Conservation (phyloP, 2,329 filamentous ascomycete genomes). For the Colletotrichum acutatum region DNA sequence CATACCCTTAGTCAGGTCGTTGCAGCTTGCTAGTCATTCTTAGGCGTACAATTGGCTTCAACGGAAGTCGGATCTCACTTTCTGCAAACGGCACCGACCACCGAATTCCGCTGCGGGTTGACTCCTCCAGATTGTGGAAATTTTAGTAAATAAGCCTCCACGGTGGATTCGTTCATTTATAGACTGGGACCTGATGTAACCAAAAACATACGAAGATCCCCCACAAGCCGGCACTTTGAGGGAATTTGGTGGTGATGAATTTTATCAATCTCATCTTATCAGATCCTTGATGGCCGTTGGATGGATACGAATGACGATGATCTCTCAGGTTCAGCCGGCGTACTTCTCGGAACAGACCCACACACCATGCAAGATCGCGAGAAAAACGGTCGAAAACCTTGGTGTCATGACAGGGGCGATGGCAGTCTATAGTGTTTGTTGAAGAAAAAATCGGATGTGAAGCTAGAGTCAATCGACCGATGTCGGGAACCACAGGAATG, state of each 20-base stretch:
- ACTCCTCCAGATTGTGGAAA: not conserved
- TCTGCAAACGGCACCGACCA: not conserved
- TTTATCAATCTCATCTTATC: constrained; percentile 32
- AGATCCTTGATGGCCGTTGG: not conserved
- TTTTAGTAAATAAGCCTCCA: not conserved
- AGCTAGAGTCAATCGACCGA: not conserved
- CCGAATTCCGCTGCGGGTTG: not conserved
- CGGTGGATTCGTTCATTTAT: constrained; percentile 7
- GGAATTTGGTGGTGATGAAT: not conserved
- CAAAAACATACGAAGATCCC: not conserved
- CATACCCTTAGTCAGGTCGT: too few relatives aligned
- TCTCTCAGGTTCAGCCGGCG: not conserved
- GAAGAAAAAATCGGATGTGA: not conserved
- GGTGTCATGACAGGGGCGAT: not conserved
- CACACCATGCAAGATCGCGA: not conserved
- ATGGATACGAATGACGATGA: constrained; percentile 1
- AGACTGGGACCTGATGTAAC: constrained; percentile 10
- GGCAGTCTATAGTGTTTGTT: not conserved
- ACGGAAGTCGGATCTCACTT: constrained; percentile 2
- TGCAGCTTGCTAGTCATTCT: too few relatives aligned
- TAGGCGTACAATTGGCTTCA: too few relatives aligned
- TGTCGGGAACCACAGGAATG: not conserved
- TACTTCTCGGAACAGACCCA: constrained; percentile 7
- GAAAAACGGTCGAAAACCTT: too few relatives aligned
- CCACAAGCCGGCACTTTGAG: not conserved